Evolutionary conservation across 371 early-diverging fungal species (phyloP).

Genomic region (Mortierella sp.): DNA sequence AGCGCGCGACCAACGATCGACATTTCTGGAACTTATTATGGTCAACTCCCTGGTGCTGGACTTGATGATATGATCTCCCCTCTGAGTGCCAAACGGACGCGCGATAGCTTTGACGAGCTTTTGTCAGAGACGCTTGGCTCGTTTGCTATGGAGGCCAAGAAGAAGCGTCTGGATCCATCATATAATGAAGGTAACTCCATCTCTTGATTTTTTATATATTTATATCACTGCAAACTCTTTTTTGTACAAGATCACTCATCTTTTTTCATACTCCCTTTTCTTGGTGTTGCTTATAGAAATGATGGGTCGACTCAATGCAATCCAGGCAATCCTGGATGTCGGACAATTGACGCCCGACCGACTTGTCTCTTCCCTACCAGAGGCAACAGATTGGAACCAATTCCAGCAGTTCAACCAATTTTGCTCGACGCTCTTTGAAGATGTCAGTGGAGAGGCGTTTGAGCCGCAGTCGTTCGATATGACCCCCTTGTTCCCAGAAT

Average conservation of each 20-base stretch:
- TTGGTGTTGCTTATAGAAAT: conserved; percentile 54
- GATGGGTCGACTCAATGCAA: conserved; percentile 58
- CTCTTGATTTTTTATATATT: neutral
- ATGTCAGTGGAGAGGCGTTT: conserved; percentile 40
- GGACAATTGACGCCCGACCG: conserved; percentile 54
- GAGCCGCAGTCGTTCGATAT: conserved; percentile 24
- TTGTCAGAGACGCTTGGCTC: conserved; percentile 56
- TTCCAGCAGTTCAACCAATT: conserved; percentile 52
- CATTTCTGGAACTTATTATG: conserved; percentile 28
- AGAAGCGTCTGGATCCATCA: conserved; percentile 51
- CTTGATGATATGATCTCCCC: conserved; percentile 23
- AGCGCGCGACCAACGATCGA: conserved; percentile 24
- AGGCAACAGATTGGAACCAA: conserved; percentile 60
- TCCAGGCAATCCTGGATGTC: conserved; percentile 47
- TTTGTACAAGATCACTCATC: neutral
- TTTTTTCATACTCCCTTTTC: neutral
- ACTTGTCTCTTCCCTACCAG: conserved; percentile 54
- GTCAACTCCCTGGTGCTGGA: conserved; percentile 2
- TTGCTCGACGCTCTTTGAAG: conserved; percentile 40
- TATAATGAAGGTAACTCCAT: conserved; percentile 59
- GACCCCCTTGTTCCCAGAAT: conserved; percentile 32
- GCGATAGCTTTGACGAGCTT: conserved; percentile 57
- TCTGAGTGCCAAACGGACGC: conserved; percentile 42
- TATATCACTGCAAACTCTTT: neutral
- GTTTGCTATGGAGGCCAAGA: conserved; percentile 44